Base-by-base conservation (phyloP, 2,329 filamentous ascomycete species). In the Orbilia ellipsospora region DNA sequence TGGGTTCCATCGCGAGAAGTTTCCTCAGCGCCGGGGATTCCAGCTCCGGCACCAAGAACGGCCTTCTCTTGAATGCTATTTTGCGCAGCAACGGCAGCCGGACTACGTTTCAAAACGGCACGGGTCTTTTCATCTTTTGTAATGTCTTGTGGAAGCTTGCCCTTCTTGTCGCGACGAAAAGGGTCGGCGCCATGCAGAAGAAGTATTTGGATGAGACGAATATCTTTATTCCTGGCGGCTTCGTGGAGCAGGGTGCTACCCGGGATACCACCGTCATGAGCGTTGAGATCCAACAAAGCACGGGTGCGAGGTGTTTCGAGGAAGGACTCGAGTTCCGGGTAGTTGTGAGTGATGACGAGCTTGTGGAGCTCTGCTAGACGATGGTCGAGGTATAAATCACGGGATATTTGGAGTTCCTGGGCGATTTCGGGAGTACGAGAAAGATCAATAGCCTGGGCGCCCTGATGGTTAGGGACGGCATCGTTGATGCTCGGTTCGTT, bases 21-120 rank as follows among this genome's bases (percentile, higher is more conserved):
- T 44, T 89, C 88, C 0, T 82, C 82, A n/a, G 80, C 78, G 12
- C 82, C 82, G 42, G 79, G 78, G 36, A 82, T 81, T 2, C 81
- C 82, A 15, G 89, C 85, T 1, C 84, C 83, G 26, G 88, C 85
- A 1, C 93, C 94, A 15, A 99, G 87, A 2, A 99, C 96, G 0
- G 94, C 95, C 84, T 95, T 97, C 83, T 99, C 95, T 82, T 99
- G 95, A 42, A 99, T 97, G 44, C 93, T 94, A 66, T 94, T 88
- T 83, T 98, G 95, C 0, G 95, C 95, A 13, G 93, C 94, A 6
- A 95, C 93, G 5, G 95, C 95, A 12, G 95, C 95, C 4, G 95
- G 95, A 0, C 94, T 98, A 80, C 90, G 92, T 84, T 98, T 99
- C 56, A 99, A 84, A 80, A 99, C 94, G 8, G 91, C 89, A 72